These are phyloP conservation scores for Ilyonectria mors-panacis DNA, from an alignment of 2,329 filamentous ascomycete species.

Conservation along the genomic window DNA sequence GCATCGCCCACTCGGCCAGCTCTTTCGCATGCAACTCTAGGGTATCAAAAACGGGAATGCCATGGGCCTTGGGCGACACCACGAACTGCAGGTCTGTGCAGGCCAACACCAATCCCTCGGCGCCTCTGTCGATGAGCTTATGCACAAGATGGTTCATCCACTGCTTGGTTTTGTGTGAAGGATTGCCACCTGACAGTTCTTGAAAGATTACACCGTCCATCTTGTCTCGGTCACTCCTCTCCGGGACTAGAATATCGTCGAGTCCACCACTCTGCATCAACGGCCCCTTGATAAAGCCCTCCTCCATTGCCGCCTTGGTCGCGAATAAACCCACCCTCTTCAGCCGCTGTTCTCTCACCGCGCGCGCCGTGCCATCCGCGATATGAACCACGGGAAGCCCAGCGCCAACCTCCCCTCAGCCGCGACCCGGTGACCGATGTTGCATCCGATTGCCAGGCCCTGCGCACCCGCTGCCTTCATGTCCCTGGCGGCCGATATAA, in stretches of 20 bases:
- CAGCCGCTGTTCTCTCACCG: background rate
- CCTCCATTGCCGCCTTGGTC: slow-evolving; percentile 12
- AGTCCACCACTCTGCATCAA: slow-evolving; percentile 6
- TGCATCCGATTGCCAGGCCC: slow-evolving; percentile 11
- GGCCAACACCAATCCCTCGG: slow-evolving; percentile 9
- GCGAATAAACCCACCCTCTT: slow-evolving; percentile 14
- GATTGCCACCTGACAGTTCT: background rate
- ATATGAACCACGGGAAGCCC: slow-evolving; percentile 3
- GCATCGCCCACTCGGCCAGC: background rate
- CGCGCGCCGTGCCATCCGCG: slow-evolving; percentile 6
- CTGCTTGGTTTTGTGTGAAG: background rate
- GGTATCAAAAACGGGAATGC: background rate
- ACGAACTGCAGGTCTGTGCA: slow-evolving; percentile 18
- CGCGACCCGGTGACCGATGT: slow-evolving; percentile 11
- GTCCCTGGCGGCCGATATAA: background rate
- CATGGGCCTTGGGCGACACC: background rate
- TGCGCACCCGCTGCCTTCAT: slow-evolving; percentile 12
- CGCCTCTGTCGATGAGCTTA: background rate
- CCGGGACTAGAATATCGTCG: slow-evolving; percentile 2
- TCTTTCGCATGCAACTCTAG: background rate
- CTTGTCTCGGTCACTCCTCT: background rate
- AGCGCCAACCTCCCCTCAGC: background rate
- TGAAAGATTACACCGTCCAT: slow-evolving; percentile 12
- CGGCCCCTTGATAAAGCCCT: slow-evolving; percentile 13
- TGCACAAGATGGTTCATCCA: slow-evolving; percentile 4